These are phyloP conservation scores for Candida oleophila DNA, from an alignment of 805 yeast genomes.

Conservation along the genomic window DNA sequence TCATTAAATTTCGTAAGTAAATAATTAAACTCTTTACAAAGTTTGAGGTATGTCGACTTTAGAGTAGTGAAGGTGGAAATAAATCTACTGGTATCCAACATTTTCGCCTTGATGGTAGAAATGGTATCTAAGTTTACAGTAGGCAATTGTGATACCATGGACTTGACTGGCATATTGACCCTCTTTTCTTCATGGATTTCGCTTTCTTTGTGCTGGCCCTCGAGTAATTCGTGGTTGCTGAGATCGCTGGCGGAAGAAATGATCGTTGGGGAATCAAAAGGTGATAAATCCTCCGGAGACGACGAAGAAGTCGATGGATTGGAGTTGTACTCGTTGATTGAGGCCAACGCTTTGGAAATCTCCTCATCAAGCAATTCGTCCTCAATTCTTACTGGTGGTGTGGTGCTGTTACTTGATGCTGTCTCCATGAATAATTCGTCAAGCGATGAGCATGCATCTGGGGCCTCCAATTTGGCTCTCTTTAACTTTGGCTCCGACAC, in stretches of 20 bases:
- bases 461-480: constrained; percentile 10
- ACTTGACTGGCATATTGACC: neutral
- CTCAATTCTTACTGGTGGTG: neutral
- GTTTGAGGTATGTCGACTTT: constrained; percentile 33
- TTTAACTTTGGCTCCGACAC: constrained; percentile 7
- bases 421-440: constrained; percentile 6
- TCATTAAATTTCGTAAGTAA: constrained; percentile 35
- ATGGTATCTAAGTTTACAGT: constrained; percentile 12
- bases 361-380: constrained; percentile 12
- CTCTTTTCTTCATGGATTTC: neutral
- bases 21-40: constrained; percentile 38
- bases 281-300: constrained; percentile 9
- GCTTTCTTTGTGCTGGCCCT: neutral
- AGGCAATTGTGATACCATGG: neutral
- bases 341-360: constrained; percentile 13
- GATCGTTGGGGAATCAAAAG: constrained; percentile 13
- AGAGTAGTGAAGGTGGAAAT: constrained; percentile 32
- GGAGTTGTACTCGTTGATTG: constrained; percentile 11
- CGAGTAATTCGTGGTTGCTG: constrained; percentile 8
- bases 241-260: constrained; percentile 7
- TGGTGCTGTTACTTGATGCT: neutral
- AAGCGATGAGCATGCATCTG: neutral
- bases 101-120: constrained; percentile 18
- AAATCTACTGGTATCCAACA: constrained; percentile 24
- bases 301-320: constrained; percentile 1